phyloP scores from a whole-genome alignment of 2,329 filamentous ascomycete genomes.

The Pseudocercospora pini-densiflorae region DNA sequence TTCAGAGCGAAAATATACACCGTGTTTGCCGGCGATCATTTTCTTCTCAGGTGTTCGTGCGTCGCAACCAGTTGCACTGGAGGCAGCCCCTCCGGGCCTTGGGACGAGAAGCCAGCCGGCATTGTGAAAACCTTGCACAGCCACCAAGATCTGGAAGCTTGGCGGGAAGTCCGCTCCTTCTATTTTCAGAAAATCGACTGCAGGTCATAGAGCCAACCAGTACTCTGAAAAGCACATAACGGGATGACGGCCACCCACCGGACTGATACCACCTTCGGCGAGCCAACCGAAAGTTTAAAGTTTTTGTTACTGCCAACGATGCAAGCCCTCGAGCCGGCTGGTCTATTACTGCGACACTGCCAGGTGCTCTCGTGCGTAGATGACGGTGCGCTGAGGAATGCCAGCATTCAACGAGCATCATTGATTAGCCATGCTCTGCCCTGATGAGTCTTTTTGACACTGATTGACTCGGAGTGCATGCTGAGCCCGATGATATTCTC shows the following conservation, averaged over 20 bases:
- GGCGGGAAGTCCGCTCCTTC: slow-evolving; percentile 2
- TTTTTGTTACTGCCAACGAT: neutral
- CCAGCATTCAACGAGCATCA: too few species aligned
- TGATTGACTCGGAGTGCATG: too few species aligned
- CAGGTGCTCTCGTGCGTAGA: too few species aligned
- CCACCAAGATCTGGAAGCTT: slow-evolving; percentile 9
- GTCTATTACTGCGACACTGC: too few species aligned
- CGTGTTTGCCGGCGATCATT: slow-evolving; percentile 6
- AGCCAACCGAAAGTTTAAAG: neutral
- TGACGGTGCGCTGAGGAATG: too few species aligned
- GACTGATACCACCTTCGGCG: neutral
- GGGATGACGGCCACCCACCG: neutral
- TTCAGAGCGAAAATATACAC: slow-evolving; percentile 9
- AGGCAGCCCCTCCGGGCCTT: neutral
- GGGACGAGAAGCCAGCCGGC: neutral
- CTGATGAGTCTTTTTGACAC: too few species aligned
- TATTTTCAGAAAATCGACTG: slow-evolving; percentile 4
- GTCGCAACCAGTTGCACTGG: neutral
- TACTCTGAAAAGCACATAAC: neutral
- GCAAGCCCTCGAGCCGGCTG: too few species aligned
- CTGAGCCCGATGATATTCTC: too few species aligned
- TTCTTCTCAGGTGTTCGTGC: neutral
- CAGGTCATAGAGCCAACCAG: neutral
- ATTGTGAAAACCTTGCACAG: slow-evolving; percentile 1
- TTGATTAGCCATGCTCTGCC: too few species aligned